Percentiles rank a stretch among this genome's conserved stretches.
phyloP scores from a whole-genome alignment of 805 yeast species.

The Myxozyma melibiosi region DNA sequence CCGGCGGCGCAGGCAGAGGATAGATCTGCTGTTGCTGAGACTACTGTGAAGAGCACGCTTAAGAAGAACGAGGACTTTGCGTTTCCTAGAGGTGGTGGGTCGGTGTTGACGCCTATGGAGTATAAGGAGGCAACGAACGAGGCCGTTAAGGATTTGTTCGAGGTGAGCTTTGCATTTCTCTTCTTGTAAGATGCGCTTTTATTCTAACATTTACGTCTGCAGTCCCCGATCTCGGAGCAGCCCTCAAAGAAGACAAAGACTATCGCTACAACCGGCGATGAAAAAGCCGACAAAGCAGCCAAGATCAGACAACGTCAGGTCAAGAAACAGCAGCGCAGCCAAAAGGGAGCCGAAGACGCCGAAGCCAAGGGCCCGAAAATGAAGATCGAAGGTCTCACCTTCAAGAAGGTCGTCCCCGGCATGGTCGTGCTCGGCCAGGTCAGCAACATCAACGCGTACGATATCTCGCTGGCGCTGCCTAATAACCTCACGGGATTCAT shows the following conservation, averaged over 20 bases:
- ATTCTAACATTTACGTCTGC: background rate
- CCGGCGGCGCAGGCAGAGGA: background rate
- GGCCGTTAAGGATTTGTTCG: constrained; percentile 84
- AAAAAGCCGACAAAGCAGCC: constrained; percentile 10
- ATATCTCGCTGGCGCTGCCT: constrained; percentile 70
- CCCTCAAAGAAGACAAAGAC: constrained; percentile 22
- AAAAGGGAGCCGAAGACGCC: background rate
- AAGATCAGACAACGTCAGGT: constrained; percentile 20
- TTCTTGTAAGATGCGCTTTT: background rate
- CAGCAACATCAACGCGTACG: constrained; percentile 58
- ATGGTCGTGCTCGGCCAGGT: constrained; percentile 78
- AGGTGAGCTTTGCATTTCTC: constrained; percentile 15
- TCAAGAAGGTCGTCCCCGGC: constrained; percentile 69
- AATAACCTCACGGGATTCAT: constrained; percentile 80
- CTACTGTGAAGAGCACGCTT: constrained; percentile 4
- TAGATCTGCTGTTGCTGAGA: background rate
- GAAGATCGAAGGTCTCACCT: constrained; percentile 56
- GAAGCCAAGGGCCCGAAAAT: constrained; percentile 3
- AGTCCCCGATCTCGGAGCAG: constrained; percentile 18
- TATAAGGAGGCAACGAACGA: constrained; percentile 90
- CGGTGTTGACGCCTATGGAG: constrained; percentile 81
- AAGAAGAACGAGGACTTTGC: constrained; percentile 8
- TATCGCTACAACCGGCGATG: background rate
- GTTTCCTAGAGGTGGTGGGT: constrained; percentile 93
- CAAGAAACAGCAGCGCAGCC: constrained; percentile 23